Conservation (phyloP, 148 eudicot genomes). For the Chenopodium album region DNA sequence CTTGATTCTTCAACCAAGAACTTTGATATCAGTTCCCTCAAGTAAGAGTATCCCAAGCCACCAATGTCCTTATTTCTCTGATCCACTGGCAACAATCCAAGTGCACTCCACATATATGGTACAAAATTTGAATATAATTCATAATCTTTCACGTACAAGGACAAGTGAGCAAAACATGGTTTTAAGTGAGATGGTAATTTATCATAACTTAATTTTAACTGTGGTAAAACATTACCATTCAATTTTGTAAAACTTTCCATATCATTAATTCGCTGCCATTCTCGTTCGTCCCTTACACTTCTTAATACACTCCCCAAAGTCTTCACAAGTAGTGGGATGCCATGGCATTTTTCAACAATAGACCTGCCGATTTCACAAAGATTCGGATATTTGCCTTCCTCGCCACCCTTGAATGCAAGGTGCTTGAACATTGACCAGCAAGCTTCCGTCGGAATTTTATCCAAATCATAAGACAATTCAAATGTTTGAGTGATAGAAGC, state of each 20-base stretch:
- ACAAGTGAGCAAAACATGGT: too few species aligned
- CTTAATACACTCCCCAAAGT: slow-evolving; percentile 27
- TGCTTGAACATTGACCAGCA: background rate
- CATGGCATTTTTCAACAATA: slow-evolving; percentile 32
- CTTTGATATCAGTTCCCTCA: slow-evolving; percentile 29
- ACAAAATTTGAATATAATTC: too few species aligned
- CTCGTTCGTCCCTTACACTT: slow-evolving; percentile 16
- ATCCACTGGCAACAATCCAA: slow-evolving; percentile 11
- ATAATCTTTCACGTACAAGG: background rate
- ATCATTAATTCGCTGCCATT: slow-evolving; percentile 25
- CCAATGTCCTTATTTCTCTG: background rate
- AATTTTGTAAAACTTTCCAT: slow-evolving; percentile 8
- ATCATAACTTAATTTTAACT: too few species aligned
- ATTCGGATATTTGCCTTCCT: too few species aligned
- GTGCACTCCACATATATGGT: background rate
- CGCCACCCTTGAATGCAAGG: too few species aligned
- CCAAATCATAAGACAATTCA: too few species aligned
- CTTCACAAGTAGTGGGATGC: slow-evolving; percentile 43
- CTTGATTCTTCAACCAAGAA: slow-evolving; percentile 26
- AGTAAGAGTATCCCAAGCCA: background rate
- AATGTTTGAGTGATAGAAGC: too few species aligned
- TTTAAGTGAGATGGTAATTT: too few species aligned
- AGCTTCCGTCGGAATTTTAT: background rate
- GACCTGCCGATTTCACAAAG: too few species aligned
- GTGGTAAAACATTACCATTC: background rate